Conservation (phyloP, 2,329 filamentous ascomycete genomes). For the Fusarium xylarioides region DNA sequence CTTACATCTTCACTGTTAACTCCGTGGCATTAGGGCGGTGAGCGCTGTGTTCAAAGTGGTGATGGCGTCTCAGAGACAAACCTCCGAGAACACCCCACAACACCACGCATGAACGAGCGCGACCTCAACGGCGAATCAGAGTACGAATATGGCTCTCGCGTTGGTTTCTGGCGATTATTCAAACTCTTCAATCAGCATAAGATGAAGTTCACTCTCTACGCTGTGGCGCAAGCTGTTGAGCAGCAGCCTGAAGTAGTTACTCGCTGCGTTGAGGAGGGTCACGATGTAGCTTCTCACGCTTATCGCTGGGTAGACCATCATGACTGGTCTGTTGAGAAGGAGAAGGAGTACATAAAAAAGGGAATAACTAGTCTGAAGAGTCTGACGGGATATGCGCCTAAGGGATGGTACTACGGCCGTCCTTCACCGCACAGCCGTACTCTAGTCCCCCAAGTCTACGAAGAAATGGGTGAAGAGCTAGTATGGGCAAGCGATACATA, state of each 20-base stretch:
- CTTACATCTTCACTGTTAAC: neutral
- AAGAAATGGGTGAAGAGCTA: conserved; percentile 5
- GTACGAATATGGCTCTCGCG: conserved; percentile 13
- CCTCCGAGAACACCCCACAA: neutral
- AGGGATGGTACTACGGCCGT: conserved; percentile 12
- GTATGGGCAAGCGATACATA: neutral
- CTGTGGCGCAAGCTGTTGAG: neutral
- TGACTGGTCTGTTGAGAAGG: neutral
- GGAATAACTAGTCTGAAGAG: neutral
- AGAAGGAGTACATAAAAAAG: neutral
- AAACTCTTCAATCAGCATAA: neutral
- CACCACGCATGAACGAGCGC: neutral
- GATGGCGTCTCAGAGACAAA: conserved; percentile 1
- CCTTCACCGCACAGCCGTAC: neutral
- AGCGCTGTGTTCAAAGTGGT: neutral
- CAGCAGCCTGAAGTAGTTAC: conserved; percentile 3
- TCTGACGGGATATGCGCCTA: neutral
- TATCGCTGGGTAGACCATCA: conserved; percentile 15
- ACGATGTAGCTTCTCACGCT: conserved; percentile 2
- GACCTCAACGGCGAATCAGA: conserved; percentile 6
- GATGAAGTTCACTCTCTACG: conserved; percentile 8
- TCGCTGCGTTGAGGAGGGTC: neutral
- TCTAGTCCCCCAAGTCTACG: neutral
- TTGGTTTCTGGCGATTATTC: conserved; percentile 1
- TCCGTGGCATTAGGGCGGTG: neutral